These are phyloP conservation scores for Yamadazyma trypodendri DNA, from an alignment of 1,139 yeast species.

Conservation along the genomic window DNA sequence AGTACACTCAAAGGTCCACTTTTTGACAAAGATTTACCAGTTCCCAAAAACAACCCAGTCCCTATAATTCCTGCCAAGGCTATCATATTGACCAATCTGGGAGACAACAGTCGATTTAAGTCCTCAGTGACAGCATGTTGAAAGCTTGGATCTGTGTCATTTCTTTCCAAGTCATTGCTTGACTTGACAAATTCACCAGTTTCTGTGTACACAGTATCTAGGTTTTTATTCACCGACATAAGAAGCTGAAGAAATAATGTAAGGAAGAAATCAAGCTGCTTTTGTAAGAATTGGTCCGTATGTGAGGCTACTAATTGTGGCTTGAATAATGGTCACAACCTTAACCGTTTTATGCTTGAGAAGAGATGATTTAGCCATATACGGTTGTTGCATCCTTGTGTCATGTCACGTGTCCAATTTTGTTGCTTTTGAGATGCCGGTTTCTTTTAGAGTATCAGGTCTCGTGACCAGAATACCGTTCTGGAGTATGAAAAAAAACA, in stretches of 20 bases:
- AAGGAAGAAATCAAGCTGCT: too few relatives aligned
- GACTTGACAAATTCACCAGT: conserved; percentile 1
- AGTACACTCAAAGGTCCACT: conserved; percentile 69
- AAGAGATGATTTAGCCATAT: neutral
- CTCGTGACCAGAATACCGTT: too few relatives aligned
- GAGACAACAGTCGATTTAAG: conserved; percentile 43
- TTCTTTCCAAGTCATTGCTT: conserved; percentile 4
- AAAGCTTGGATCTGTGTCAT: conserved; percentile 1
- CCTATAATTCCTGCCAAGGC: conserved; percentile 69
- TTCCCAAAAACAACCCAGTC: conserved; percentile 65
- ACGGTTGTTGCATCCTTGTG: neutral
- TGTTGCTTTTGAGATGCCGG: neutral
- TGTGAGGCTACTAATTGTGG: neutral
- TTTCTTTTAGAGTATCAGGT: too few relatives aligned
- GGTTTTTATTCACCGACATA: too few relatives aligned
- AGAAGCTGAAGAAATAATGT: too few relatives aligned
- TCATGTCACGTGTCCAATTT: neutral
- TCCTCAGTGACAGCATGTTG: conserved; percentile 22
- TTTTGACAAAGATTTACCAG: conserved; percentile 55
- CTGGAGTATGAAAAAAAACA: too few relatives aligned
- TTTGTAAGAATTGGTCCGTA: too few relatives aligned
- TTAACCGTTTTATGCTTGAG: neutral
- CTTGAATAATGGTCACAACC: neutral
- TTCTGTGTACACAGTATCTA: neutral
- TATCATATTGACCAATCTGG: conserved; percentile 60